A percentile compares a stretch with the other conserved stretches of the same genome.
Evolutionary conservation across 345 rosid genomes (phyloP).

Genomic region (Passiflora organensis): DNA sequence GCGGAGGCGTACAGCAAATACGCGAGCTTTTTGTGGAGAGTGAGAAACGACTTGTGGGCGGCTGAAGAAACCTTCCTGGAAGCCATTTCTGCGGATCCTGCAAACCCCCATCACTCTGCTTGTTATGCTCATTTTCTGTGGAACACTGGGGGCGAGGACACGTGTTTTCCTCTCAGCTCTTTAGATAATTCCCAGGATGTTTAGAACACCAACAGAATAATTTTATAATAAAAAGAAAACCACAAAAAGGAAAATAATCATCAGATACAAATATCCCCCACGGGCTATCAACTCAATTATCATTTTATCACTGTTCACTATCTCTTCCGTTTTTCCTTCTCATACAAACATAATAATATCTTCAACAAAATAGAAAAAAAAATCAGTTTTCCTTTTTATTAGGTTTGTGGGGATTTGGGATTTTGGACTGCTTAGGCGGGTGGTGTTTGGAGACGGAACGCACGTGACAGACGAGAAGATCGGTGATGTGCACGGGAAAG

Average conservation of each 20-base stretch:
- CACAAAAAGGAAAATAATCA: too few relatives aligned
- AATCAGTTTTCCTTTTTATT: not conserved
- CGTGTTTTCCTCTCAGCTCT: slow-evolving; percentile 72
- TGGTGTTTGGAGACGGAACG: slow-evolving; percentile 8
- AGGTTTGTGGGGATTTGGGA: too few relatives aligned
- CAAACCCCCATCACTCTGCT: slow-evolving; percentile 63
- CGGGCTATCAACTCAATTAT: too few relatives aligned
- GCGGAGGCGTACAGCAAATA: slow-evolving; percentile 79
- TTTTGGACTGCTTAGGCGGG: too few relatives aligned
- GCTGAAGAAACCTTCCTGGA: slow-evolving; percentile 86
- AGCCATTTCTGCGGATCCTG: slow-evolving; percentile 77
- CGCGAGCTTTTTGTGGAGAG: slow-evolving; percentile 82
- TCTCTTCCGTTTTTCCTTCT: too few relatives aligned
- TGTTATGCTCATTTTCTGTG: slow-evolving; percentile 88
- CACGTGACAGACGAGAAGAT: slow-evolving; percentile 1
- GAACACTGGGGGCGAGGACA: slow-evolving; percentile 94
- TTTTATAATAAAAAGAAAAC: not conserved
- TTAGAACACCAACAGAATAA: too few relatives aligned
- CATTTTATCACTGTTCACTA: too few relatives aligned
- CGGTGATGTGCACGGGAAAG: not conserved
- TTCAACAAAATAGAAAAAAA: too few relatives aligned
- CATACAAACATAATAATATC: not conserved
- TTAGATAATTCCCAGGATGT: too few relatives aligned
- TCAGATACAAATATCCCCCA: too few relatives aligned
- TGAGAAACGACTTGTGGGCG: slow-evolving; percentile 74